A percentile compares a stretch with the other conserved stretches of the same genome.
Conservation (phyloP, 305 asterid genomes). For the Fraxinus dipetala region DNA sequence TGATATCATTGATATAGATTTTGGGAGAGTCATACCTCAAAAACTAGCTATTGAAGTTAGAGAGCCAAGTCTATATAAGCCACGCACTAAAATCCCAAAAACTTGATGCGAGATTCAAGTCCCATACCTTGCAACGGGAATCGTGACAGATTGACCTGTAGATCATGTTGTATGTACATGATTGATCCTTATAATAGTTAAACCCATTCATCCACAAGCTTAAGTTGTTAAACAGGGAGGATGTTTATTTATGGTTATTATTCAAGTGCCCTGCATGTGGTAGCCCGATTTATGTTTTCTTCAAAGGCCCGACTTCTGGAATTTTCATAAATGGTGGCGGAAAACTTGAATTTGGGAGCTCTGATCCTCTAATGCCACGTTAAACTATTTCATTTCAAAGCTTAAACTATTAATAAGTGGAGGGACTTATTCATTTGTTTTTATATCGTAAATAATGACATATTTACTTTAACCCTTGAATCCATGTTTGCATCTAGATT, state of each 20-base stretch:
- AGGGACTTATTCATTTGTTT: not conserved
- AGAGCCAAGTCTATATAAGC: not conserved
- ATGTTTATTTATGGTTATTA: not conserved
- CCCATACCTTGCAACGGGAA: not conserved
- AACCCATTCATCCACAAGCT: not conserved
- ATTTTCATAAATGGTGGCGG: not conserved
- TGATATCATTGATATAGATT: not conserved
- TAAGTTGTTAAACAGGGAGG: not conserved
- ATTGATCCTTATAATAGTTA: not conserved
- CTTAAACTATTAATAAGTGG: not conserved
- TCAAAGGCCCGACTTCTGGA: not conserved
- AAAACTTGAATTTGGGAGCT: not conserved
- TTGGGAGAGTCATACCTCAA: not conserved
- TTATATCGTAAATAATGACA: not conserved
- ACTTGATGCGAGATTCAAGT: too few species aligned
- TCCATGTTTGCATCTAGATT: conserved; percentile 50
- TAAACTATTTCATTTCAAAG: not conserved
- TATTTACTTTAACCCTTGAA: conserved; percentile 9
- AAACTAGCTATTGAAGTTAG: too few species aligned
- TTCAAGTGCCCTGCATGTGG: not conserved
- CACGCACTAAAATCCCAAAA: not conserved
- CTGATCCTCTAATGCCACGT: not conserved
- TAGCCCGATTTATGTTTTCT: not conserved
- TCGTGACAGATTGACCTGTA: not conserved
- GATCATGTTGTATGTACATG: conserved; percentile 5